Evolutionary conservation across 2,329 filamentous ascomycete genomes (phyloP), one percentile per base, ranked within the genome.

Genomic region (Ophiocordyceps sinensis): DNA sequence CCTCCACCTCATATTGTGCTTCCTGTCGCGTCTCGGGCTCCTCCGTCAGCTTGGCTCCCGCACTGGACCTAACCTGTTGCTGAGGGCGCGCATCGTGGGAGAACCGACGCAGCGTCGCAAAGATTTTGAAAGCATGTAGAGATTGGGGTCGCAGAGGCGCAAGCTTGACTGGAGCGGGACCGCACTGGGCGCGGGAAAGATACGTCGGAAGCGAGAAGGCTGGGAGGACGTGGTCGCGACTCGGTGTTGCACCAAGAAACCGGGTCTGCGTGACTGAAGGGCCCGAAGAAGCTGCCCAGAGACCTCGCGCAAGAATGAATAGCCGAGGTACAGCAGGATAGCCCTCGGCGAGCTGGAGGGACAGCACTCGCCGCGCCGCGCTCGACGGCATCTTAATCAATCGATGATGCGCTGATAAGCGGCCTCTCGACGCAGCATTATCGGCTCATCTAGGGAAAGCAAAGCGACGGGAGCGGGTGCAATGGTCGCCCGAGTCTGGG

Each of bases 301-400:
- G 17, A 6, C 10, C 34, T 14, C 35, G 28, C n/a, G 14, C 28
- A 14, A 37, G 13, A 11, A 30, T 17, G 28, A 19, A 19, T n/a
- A 36, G 17, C 11, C 17, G 40, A 23, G 40, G 28, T 5, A 26
- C 8, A 9, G 37, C 8, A 6, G 28, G 28, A 1, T 28, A 15
- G 31, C 32, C 15, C n/a, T 37, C 41, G 13, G 26, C 60, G 55
- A 64, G 60, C 53, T 62, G 63, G 47, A 67, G 67, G 59, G 68
- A 61, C 61, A 71, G 61, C 59, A 61, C 61, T 53, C 64, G 65
- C 51, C 67, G 68, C 53, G 67, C 60, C 54, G 62, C 62, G 58
- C 64, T 67, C 60, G 65, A 62, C 57, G 63, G 64, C 68, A 72
- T 72, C 50, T 51, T 64, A 53, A 54, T 50, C 45, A 53, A 54